Evolutionary conservation across 1,284 basidiomycete genomes (phyloP), one percentile per base, ranked within the genome.

Genomic region (Agaricales sp.): DNA sequence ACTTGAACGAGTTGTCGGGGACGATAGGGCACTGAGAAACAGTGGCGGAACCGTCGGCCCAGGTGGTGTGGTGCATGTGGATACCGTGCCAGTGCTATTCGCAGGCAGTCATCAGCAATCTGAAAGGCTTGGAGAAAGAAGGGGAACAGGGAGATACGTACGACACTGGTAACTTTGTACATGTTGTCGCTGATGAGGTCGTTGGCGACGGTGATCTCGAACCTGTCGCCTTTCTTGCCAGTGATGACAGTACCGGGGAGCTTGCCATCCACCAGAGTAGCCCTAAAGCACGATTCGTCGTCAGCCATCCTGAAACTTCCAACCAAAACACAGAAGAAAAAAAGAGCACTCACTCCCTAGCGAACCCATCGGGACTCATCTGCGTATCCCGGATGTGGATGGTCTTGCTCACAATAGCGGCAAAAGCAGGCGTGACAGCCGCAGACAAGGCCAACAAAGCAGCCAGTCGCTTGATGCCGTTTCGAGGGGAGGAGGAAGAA

Each of bases 11-110:
- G 20, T 50, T 51, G 1, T 44, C 47, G 13, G 49, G 46, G 2
- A 50, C 25, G 18, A 54, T 53, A 20, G 53, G 53, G 39, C 53
- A 54, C 45, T 67, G 59, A 13, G 55, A 56, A 60, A 52, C 57
- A 55, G 39, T 57, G 55, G 54, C 24, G 24, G 52, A 50, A 12
- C 52, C 52, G 41, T 55, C 53, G 24, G 52, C 55, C 18, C 50
- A 54, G 13, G 46, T 24, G 12, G 39, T 8, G 39, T 41, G 39
- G 16, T 16, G 39, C 39, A 41, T 41, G 39, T 41, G 39, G 16
- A 41, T 41, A 8, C 39, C 39, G 39, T 41, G 39, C 39, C 39
- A 41, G 39, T 41, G 39, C 39, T 41, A 41, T n/a, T n/a, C n/a
- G n/a, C n/a, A n/a, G n/a, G n/a, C n/a, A n/a, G 14, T 6, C 6